Evolutionary conservation across 768 basidiomycete genomes (phyloP), one percentile per base, ranked within the genome.

Genomic region (Kwoniella heveanensis): DNA sequence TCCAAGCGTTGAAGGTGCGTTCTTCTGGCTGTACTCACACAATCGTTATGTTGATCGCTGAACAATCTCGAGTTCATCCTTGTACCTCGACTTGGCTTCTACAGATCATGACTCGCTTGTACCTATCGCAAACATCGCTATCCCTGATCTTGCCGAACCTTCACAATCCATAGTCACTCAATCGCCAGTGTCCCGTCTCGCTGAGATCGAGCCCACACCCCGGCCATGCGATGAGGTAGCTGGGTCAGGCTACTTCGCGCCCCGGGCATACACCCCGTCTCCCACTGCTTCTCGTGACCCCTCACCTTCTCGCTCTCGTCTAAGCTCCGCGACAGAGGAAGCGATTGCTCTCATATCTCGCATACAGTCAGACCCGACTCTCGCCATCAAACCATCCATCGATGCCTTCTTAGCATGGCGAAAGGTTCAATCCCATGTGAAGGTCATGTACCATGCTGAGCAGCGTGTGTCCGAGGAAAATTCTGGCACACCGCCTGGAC

Each of bases 201-300:
- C 25, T 13, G 58, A 60, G 24, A 50, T 61, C 22, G 65, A 61
- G 30, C 65, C 65, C 5, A 66, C 65, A 5, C 65, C 65, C 21
- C 52, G 60, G 25, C 55, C 48, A 3, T 57, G 49, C 19, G 56
- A 48, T 12, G 62, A 64, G 29, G 22, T 32, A 22, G 13, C 47
- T 15, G 39, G 39, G 17, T 54, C 53, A 1, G 55, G 55, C 12
- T 64, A 64, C 26, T 64, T 64, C 36, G 62, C 62, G 2, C 56
- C 62, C 21, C 54, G 56, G 2, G 2, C 53, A 6, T 52, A 52
- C 19, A 39, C 50, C 19, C 56, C 62, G 22, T 64, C 62, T 2
- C 55, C 62, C 13, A 19, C 53, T 6, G 27, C 52, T 1, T 53
- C 59, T 25, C n/a, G 22, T 1, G 30, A 26, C 15, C 5, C 30